Evolutionary conservation across 208 protist species (phyloP), one percentile per base, ranked within the genome.

Genomic region (Acanthamoeba lenticulata): DNA sequence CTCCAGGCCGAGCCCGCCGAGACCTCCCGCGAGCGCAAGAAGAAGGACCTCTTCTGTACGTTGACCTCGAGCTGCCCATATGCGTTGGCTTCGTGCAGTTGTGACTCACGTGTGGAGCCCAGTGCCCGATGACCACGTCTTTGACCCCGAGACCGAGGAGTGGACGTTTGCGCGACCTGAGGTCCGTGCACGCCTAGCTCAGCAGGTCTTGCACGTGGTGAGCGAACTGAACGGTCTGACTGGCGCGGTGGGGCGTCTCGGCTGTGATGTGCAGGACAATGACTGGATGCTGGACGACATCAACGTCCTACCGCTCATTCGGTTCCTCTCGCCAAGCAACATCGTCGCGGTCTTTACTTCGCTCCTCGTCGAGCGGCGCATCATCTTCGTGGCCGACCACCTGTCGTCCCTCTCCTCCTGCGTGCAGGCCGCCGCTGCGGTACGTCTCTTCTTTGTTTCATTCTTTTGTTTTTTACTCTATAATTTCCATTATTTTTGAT

Each of bases 381-480:
- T 89, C 47, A 89, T 89, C 79, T 89, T 89, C 32, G 79, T 89
- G 1, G 42, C 79, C 79, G 49, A 89, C 47, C 24, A 36, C 15
- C 36, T 89, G 0, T 38, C 32, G 6, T 19, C 49, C 21, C 79
- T 89, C 36, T 89, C 79, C n/a, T 45, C 45, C 9, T 89, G 79
- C 47, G 49, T 89, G 0, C 79, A 89, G 38, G 79, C 79, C 45
- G 42, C 49, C 21, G 79, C 36, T 45, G 79, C 79, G 9, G 77
- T 86, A n/a, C 13, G 40, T 38, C n/a, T 36, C 1, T 40, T 2
- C 40, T 86, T 38, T 1, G 38, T 38, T 27, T 42, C 32, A 1
- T 2, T 11, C 29, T 34, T 27, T 38, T 24, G 9, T 44, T n/a
- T 27, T 79, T 27, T 1, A 13, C 38, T 47, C 40, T 15, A 17